Base-by-base conservation (phyloP, 495 filamentous ascomycete species). In the Jackrogersella multiformis region DNA sequence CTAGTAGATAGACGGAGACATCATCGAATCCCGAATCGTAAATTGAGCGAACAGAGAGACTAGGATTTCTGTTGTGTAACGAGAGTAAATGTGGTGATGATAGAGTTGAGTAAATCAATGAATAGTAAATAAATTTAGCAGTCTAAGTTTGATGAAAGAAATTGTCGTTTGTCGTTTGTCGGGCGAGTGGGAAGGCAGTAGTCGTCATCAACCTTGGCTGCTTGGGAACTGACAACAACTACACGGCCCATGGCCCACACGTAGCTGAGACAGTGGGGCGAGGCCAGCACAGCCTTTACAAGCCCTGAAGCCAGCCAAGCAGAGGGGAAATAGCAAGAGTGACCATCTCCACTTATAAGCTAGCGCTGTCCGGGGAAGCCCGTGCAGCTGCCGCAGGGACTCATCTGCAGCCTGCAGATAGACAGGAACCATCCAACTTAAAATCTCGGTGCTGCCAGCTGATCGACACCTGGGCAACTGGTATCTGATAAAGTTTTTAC, bases 141-240 rank as follows among this genome's bases (percentile, higher is more conserved):
- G 21, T 30, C 44, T 56, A 32, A 13, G 21, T 16, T 18, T 34
- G 38, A 21, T 21, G 12, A 24, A 62, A n/a, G 12, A 24, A 62
- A 26, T 46, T 45, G 41, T n/a, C n/a, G n/a, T n/a, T n/a, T n/a
- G n/a, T n/a, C 38, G 35, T 57, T 45, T 20, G 56, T 36, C 48
- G 13, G 48, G 28, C 42, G 5, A 39, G 13, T 61, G 44, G 44
- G 34, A 51, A 52, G 36, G 45, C n/a, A 24, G 48, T 36, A 59
- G 38, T 69, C 60, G 66, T 69, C 66, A 69, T 69, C 66, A 48
- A 64, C 46, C 12, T 44, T 30, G 44, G 20, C 44, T 8, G 2
- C 23, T n/a, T n/a, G 10, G 15, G 21, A 48, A 3, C 21, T 48
- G 44, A 20, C 35, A 35, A 56, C 66, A 69, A 53, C 59, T 46